A percentile compares a stretch with the other conserved stretches of the same genome.
These are phyloP conservation scores for Gnomoniopsis smithogilvyi DNA, from an alignment of 2,329 filamentous ascomycete species.

Conservation along the genomic window DNA sequence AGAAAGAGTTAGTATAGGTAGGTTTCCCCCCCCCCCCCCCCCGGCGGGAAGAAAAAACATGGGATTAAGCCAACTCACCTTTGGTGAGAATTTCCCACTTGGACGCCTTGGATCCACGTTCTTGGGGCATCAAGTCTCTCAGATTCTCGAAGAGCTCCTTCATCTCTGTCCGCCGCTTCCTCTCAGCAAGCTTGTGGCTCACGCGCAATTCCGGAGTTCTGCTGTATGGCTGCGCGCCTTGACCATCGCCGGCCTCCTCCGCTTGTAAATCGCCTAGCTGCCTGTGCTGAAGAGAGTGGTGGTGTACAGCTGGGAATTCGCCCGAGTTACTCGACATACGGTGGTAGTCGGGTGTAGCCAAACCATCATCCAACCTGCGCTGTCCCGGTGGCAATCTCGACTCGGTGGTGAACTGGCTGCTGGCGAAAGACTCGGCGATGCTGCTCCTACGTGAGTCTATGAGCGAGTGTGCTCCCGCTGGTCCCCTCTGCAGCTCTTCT, in stretches of 20 bases:
- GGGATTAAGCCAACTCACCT: constrained; percentile 51
- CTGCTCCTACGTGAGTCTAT: constrained; percentile 71
- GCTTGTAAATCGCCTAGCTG: constrained; percentile 64
- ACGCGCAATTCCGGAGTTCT: constrained; percentile 77
- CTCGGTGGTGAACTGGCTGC: constrained; percentile 74
- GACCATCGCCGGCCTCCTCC: constrained; percentile 50
- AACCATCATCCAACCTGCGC: constrained; percentile 63
- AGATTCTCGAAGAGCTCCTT: constrained; percentile 82
- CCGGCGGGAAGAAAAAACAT: too few species aligned
- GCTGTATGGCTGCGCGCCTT: constrained; percentile 71
- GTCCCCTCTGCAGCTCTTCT: constrained; percentile 56
- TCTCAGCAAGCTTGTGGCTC: constrained; percentile 81
- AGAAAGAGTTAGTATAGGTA: constrained; percentile 9
- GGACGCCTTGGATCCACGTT: constrained; percentile 78
- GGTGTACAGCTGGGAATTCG: constrained; percentile 62
- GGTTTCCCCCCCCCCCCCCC: too few species aligned
- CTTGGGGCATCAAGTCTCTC: constrained; percentile 74
- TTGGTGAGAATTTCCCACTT: constrained; percentile 90
- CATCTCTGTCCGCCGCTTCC: constrained; percentile 83
- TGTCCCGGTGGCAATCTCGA: constrained; percentile 70
- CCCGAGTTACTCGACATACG: constrained; percentile 47
- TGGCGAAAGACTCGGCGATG: constrained; percentile 72
- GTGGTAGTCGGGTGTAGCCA: constrained; percentile 43
- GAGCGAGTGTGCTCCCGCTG: constrained; percentile 46
- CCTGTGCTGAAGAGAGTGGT: constrained; percentile 74